Evolutionary conservation across 495 filamentous ascomycete species (phyloP).

Genomic region (Penicillium fimorum): DNA sequence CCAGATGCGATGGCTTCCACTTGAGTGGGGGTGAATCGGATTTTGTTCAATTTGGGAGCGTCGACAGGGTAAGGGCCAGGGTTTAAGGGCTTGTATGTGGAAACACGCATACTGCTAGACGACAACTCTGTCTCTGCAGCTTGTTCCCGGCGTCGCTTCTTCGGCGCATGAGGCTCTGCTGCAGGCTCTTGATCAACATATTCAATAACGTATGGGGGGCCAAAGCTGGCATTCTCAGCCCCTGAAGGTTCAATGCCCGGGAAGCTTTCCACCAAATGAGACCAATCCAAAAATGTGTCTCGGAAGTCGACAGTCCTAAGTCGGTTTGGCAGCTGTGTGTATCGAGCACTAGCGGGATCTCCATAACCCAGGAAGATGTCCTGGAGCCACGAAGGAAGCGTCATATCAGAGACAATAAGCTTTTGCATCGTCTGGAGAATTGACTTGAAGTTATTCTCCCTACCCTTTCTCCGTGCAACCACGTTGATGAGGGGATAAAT

Average conservation of each 20-base stretch:
- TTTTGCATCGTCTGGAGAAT: slow-evolving; percentile 88
- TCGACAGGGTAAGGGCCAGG: slow-evolving; percentile 91
- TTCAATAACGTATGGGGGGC: slow-evolving; percentile 85
- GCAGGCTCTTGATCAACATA: slow-evolving; percentile 48
- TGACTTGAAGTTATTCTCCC: slow-evolving; percentile 97
- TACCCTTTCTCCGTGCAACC: slow-evolving; percentile 74
- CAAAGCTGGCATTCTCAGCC: slow-evolving; percentile 68
- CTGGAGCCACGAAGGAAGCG: slow-evolving; percentile 87
- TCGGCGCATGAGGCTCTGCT: slow-evolving; percentile 56
- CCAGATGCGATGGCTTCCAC: slow-evolving; percentile 91
- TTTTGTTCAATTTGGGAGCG: slow-evolving; percentile 74
- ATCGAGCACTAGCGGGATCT: slow-evolving; percentile 83
- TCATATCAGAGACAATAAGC: slow-evolving; percentile 79
- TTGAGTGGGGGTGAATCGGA: slow-evolving; percentile 89
- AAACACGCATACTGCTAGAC: slow-evolving; percentile 71
- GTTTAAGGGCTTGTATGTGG: slow-evolving; percentile 88
- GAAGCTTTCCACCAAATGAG: slow-evolving; percentile 85
- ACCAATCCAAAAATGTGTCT: slow-evolving; percentile 94
- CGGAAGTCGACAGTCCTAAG: slow-evolving; percentile 79
- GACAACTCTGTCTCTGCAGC: slow-evolving; percentile 58
- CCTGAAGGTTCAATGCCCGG: slow-evolving; percentile 78
- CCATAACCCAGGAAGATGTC: slow-evolving; percentile 97
- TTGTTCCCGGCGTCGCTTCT: slow-evolving; percentile 79
- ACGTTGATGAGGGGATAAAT: slow-evolving; percentile 87
- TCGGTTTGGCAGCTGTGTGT: slow-evolving; percentile 76